Percentiles rank a stretch among this genome's conserved stretches.
Evolutionary conservation across 1,284 basidiomycete species (phyloP).

Genomic region (Cryptococcus amylolentus): DNA sequence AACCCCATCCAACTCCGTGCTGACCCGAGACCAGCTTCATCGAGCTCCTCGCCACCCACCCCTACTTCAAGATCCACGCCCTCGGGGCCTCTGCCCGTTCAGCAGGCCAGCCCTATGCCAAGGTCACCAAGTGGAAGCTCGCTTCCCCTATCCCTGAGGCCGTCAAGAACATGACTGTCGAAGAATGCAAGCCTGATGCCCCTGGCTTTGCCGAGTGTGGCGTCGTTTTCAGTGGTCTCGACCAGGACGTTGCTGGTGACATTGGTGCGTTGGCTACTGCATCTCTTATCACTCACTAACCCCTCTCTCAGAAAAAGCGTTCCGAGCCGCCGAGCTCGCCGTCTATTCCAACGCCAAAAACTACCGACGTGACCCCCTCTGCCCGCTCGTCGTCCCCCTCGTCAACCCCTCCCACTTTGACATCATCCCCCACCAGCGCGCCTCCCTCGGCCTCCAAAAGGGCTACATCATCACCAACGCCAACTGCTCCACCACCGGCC

Average conservation of each 20-base stretch:
- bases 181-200: conserved; percentile 71
- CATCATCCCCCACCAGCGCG: conserved; percentile 78
- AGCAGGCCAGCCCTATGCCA: conserved; percentile 76
- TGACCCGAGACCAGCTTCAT: conserved; percentile 60
- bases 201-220: conserved; percentile 70
- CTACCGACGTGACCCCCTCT: conserved; percentile 85
- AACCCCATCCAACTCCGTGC: not conserved
- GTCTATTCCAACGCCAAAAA: conserved; percentile 99
- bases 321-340: conserved; percentile 80
- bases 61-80: conserved; percentile 82
- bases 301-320: conserved; percentile 66
- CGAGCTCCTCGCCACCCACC: conserved; percentile 79
- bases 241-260: conserved; percentile 89
- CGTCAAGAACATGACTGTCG: conserved; percentile 68
- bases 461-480: conserved; percentile 99
- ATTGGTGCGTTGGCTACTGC: conserved; percentile 64
- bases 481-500: conserved; percentile 95
- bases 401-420: conserved; percentile 86
- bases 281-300: not conserved
- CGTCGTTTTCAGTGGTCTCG: conserved; percentile 91
- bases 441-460: conserved; percentile 65
- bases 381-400: conserved; percentile 96
- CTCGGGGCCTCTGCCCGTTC: conserved; percentile 88
- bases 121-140: conserved; percentile 90
- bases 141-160: conserved; percentile 66